These are phyloP conservation scores for Fagopyrum tataricum DNA, from an alignment of 148 eudicot species.

Conservation along the genomic window DNA sequence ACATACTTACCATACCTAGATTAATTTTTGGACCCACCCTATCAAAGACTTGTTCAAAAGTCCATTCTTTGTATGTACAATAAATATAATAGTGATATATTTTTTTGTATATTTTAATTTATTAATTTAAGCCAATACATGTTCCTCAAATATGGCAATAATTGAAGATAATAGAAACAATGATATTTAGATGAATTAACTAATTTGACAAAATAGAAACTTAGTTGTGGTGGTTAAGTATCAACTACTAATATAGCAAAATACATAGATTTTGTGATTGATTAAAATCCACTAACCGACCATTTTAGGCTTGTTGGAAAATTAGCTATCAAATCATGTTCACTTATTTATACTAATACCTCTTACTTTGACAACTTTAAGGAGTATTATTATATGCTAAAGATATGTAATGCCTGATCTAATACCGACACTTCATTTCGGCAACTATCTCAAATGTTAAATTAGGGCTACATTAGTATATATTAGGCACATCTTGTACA, in stretches of 20 bases:
- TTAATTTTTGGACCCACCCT: no score
- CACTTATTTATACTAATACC: not conserved
- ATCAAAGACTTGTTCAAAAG: not conserved
- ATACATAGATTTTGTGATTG: not conserved
- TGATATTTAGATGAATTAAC: not conserved
- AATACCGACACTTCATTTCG: not conserved
- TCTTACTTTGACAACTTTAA: not conserved
- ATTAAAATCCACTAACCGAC: slow-evolving; percentile 4
- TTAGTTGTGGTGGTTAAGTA: not conserved
- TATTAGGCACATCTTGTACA: not conserved
- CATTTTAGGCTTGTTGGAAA: not conserved
- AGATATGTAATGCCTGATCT: not conserved
- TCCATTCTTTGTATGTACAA: not conserved
- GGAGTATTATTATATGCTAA: slow-evolving; percentile 7
- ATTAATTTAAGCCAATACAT: not conserved
- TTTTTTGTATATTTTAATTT: not conserved
- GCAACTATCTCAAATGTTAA: not conserved
- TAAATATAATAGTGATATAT: not conserved
- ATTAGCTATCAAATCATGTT: slow-evolving; percentile 7
- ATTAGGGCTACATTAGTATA: not conserved
- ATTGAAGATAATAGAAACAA: not conserved
- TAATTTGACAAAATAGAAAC: not conserved
- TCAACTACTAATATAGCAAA: not conserved
- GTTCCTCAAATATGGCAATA: not conserved
- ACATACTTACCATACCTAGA: no score